phyloP scores from a whole-genome alignment of 768 basidiomycete genomes.

The Hygrocybe coccinea region DNA sequence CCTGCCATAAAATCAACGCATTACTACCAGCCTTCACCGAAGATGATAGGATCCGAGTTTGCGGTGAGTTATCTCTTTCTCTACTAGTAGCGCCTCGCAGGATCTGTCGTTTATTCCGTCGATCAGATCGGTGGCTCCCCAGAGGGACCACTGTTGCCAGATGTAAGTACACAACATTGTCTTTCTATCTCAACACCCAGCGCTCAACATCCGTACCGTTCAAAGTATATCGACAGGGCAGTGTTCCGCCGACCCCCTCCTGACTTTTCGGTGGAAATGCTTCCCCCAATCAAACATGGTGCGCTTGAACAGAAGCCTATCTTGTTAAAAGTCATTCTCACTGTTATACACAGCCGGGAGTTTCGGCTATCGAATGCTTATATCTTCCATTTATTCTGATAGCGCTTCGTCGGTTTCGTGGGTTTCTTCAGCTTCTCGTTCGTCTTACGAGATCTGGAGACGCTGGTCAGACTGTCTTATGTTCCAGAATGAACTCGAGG shows the following conservation, averaged over 20 bases:
- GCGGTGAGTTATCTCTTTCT: too few species aligned
- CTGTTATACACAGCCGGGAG: constrained; percentile 39
- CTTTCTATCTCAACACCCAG: too few species aligned
- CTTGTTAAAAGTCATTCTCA: not conserved
- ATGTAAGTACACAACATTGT: too few species aligned
- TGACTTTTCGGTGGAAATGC: constrained; percentile 54
- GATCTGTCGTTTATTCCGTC: too few species aligned
- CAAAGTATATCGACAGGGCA: constrained; percentile 56
- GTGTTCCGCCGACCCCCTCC: constrained; percentile 55
- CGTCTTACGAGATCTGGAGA: constrained; percentile 71
- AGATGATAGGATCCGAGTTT: too few species aligned
- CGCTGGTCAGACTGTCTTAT: constrained; percentile 79
- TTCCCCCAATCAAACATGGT: constrained; percentile 58
- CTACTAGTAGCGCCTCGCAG: too few species aligned
- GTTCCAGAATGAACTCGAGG: constrained; percentile 67
- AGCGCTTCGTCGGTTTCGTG: constrained; percentile 32
- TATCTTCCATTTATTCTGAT: constrained; percentile 42
- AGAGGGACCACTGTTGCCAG: too few species aligned
- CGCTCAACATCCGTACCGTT: not conserved
- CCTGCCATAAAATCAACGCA: too few species aligned
- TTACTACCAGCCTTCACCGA: too few species aligned
- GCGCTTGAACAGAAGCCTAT: not conserved
- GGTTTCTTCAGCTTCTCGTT: constrained; percentile 32
- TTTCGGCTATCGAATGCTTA: constrained; percentile 58
- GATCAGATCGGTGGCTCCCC: too few species aligned